Evolutionary conservation across 148 eudicot species (phyloP), one percentile per base, ranked within the genome.

Genomic region (Persicaria tinctoria): DNA sequence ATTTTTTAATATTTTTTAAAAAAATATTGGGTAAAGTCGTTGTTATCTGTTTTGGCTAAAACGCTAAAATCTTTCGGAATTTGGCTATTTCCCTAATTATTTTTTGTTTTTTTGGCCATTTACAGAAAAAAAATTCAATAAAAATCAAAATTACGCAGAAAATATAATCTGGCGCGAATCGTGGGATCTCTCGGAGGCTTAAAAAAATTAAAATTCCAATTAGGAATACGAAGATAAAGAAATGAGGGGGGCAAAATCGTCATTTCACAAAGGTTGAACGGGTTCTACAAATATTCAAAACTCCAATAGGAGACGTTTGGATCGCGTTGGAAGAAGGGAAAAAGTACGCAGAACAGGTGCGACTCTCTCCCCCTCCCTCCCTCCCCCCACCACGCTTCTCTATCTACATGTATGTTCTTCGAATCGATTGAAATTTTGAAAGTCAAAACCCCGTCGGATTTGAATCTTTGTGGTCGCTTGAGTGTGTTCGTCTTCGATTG

Each of bases 311-410:
- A 12, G 12, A 66, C 17, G n/a, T 41, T 66, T 4, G 70, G 47
- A 66, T 38, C 70, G 70, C 70, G 48, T 44, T 66, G 14, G 46
- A 41, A 32, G 6, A 32, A 1, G 5, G 70, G 12, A 66, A 66
- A 38, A 66, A 66, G 11, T 47, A 66, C 20, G 47, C 70, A 66
- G 70, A 66, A 66, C 6, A 41, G 70, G 70, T 66, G 70, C 47
- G 47, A 13, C 41, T 59, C 70, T 44, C 13, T 66, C 70, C 13
- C 70, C 44, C 7, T 18, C 70, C 4, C 46, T 8, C 0, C 12
- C 6, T 10, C n/a, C n/a, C n/a, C n/a, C n/a, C n/a, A n/a, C n/a
- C n/a, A n/a, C n/a, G n/a, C 5, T 14, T 1, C n/a, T 63, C 46
- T 32, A 16, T 63, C 8, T 63, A 32, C 46, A 9, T 32, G 16